Percentiles rank a stretch among this genome's conserved stretches.
phyloP scores from a whole-genome alignment of 371 early-diverging fungal genomes.

The Quaeritorhiza haematococci region DNA sequence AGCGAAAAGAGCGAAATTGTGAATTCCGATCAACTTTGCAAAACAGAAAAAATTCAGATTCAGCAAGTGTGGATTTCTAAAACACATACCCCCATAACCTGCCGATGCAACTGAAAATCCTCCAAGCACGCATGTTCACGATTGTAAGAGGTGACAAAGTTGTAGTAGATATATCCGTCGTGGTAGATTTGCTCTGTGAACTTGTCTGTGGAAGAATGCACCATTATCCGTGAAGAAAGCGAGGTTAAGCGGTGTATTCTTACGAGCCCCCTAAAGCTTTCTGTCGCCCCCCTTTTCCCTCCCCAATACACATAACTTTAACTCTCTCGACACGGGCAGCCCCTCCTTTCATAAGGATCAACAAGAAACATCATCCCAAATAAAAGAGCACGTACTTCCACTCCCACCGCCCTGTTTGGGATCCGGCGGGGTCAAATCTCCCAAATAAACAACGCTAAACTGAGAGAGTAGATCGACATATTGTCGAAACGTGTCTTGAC shows the following conservation, averaged over 20 bases:
- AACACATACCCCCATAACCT: conserved; percentile 64
- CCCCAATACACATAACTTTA: too few species aligned
- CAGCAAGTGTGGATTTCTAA: too few species aligned
- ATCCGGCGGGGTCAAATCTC: conserved; percentile 56
- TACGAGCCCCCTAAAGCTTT: too few species aligned
- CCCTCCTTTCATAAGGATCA: too few species aligned
- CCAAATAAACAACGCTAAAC: conserved; percentile 48
- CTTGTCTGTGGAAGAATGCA: conserved; percentile 27
- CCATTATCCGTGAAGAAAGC: too few species aligned
- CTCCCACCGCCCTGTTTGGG: conserved; percentile 41
- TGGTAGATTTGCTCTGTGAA: conserved; percentile 58
- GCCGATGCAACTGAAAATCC: conserved; percentile 72
- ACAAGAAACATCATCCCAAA: too few species aligned
- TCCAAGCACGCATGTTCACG: conserved; percentile 66
- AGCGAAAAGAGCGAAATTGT: neutral
- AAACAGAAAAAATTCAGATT: too few species aligned
- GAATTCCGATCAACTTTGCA: too few species aligned
- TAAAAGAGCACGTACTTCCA: too few species aligned
- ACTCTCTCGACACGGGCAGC: too few species aligned
- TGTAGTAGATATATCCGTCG: conserved; percentile 73
- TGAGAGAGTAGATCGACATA: conserved; percentile 61
- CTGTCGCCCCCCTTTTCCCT: too few species aligned
- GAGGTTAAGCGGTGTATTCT: too few species aligned
- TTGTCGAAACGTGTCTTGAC: conserved; percentile 57
- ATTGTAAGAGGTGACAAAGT: conserved; percentile 65